Base-by-base conservation (phyloP, 2,329 filamentous ascomycete genomes). In the Xylaria sp. region DNA sequence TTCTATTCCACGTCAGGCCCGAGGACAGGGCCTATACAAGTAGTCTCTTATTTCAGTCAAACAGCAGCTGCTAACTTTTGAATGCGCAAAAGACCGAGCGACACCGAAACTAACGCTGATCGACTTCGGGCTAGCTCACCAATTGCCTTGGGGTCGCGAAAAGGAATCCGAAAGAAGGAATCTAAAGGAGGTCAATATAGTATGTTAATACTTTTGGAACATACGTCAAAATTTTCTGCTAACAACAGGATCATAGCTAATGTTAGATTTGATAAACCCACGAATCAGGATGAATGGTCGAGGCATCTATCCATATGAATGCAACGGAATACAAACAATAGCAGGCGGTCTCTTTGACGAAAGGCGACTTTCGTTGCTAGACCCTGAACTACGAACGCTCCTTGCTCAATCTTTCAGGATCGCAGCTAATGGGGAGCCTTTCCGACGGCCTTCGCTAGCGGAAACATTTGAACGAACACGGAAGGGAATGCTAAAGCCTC, bases 41-140 rank as follows among this genome's bases (percentile, higher is more conserved):
- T 28, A 8, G 12, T 15, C 20, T 52, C 31, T n/a, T 25, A 31
- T 10, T 7, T 41, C 1, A 15, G 58, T 31, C 3, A 4, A 15
- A 44, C 5, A 13, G n/a, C n/a, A 25, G 10, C 5, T 28, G 44
- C 60, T 65, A 15, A 63, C 31, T 23, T 6, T 41, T 44, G 2
- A 5, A 39, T 37, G 6, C 13, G 23, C 10, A n/a, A 69, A 18
- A 69, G 67, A 69, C 44, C 39, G 25, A 25, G 3, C 18, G 18
- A 28, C 31, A 34, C 67, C 64, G 15, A 51, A 59, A n/a, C 44
- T 69, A 54, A 52, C 48, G 23, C 5, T 69, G 25, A 69, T 69
- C n/a, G 67, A 69, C 44, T 69, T 67, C 44, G 67, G 67, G 15
- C 7, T 46, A 15, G 55, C 61, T 13, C 37, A 31, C 2, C 10